A percentile compares a stretch with the other conserved stretches of the same genome.
Evolutionary conservation across 768 basidiomycete species (phyloP).

Genomic region (Russula dissimulans): DNA sequence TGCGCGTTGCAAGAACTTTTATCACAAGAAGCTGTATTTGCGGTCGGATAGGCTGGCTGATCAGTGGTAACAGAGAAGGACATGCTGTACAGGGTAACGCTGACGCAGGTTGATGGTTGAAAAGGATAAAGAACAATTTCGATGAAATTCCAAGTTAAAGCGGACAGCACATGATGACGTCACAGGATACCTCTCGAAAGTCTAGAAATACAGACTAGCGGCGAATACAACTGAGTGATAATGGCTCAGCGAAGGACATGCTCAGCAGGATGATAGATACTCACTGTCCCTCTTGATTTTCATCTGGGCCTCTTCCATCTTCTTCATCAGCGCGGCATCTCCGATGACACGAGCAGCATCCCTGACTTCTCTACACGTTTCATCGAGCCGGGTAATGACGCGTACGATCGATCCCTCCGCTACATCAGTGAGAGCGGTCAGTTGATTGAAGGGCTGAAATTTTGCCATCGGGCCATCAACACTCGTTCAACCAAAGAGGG

Average conservation of each 20-base stretch:
- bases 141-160: background rate
- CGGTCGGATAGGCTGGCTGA: conserved; percentile 6
- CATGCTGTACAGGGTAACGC: conserved; percentile 10
- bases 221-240: conserved; percentile 64
- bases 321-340: conserved; percentile 90
- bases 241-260: background rate
- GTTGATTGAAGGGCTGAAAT: conserved; percentile 89
- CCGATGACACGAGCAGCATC: conserved; percentile 98
- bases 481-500: background rate
- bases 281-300: conserved; percentile 94
- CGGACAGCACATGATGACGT: conserved; percentile 1
- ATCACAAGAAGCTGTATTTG: background rate
- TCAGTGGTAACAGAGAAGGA: background rate
- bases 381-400: conserved; percentile 90
- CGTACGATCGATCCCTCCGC: conserved; percentile 96
- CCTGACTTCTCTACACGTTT: conserved; percentile 92
- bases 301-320: conserved; percentile 93
- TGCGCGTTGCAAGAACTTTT: background rate
- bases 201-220: conserved; percentile 76
- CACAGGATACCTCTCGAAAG: background rate
- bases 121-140: background rate
- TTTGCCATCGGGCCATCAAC: background rate
- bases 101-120: background rate
- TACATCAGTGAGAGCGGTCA: conserved; percentile 86
- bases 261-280: conserved; percentile 28